Base-by-base conservation (phyloP, 768 basidiomycete species). In the Auriscalpium vulgare region DNA sequence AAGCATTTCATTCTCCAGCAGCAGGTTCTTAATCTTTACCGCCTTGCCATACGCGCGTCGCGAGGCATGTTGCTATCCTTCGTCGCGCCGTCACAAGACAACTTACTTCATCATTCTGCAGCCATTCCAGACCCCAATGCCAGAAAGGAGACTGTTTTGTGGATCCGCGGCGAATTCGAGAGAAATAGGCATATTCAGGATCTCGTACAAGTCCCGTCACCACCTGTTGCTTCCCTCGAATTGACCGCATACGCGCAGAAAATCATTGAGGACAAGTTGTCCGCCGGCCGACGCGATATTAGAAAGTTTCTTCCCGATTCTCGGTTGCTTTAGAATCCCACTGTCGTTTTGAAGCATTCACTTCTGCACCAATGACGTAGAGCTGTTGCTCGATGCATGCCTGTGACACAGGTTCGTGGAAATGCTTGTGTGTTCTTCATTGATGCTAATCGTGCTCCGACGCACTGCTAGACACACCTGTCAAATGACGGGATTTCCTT, bases 101-200 rank as follows among this genome's bases (percentile, higher is more conserved):
- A 60, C 59, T 37, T 47, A 23, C 16, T n/a, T n/a, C 43, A 37
- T 50, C 1, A 44, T n/a, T 34, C 37, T 53, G 45, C 60, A 90
- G 89, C 68, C 44, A 84, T 91, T 50, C 81, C 80, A 37, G 79
- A 90, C 70, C 75, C 75, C 52, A 65, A 66, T 56, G 75, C 84
- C 34, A 78, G 88, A 57, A 68, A 69, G 57, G 88, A 91, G 63
- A 88, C 88, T 0, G 69, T 89, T 8, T 64, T 67, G 19, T 91
- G 88, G 87, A 80, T 91, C 68, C 82, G 89, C 34, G 65, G 71
- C 50, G 87, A 90, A 68, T 80, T 91, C 61, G 84, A 88, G 64
- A 73, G 81, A 56, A 83, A 82, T 62, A 76, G 68, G 56, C 66
- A 82, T 63, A 64, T 87, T 43, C 67, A 74, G 10, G 84, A 90